These are phyloP conservation scores for Heimioporus sp. DNA, from an alignment of 768 basidiomycete species.

Conservation along the genomic window DNA sequence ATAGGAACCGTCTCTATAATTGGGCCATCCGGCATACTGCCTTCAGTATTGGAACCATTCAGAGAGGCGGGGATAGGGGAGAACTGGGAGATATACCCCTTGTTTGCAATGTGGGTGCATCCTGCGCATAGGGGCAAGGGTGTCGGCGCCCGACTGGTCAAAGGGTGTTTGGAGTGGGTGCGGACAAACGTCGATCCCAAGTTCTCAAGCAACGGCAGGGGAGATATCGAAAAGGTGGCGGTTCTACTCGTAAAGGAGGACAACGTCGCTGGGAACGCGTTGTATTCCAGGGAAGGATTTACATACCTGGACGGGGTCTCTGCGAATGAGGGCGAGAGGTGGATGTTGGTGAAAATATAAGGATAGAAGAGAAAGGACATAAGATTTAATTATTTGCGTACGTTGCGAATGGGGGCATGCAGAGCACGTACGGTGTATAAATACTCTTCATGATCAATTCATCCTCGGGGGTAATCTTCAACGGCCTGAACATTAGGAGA, in stretches of 20 bases:
- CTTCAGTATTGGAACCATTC: constrained; percentile 10
- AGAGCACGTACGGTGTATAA: not conserved
- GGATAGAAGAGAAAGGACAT: not conserved
- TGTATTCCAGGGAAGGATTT: constrained; percentile 25
- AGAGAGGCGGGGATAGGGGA: constrained; percentile 8
- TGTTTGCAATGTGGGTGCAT: constrained; percentile 28
- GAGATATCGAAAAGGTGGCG: constrained; percentile 14
- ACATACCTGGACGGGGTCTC: constrained; percentile 8
- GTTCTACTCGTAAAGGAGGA: constrained; percentile 11
- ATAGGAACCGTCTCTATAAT: constrained; percentile 15
- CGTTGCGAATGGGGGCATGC: no score
- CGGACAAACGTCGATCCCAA: constrained; percentile 14
- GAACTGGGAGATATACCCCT: constrained; percentile 18
- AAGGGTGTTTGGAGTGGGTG: constrained; percentile 24
- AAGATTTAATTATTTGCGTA: not conserved
- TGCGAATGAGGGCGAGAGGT: constrained; percentile 3
- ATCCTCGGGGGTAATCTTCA: no score
- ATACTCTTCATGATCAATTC: not conserved
- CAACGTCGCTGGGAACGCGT: constrained; percentile 13
- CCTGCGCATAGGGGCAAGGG: constrained; percentile 27
- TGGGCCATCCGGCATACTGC: constrained; percentile 11
- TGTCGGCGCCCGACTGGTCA: constrained; percentile 14
- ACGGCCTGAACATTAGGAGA: no score
- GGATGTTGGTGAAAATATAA: not conserved
- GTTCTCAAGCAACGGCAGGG: not conserved